Evolutionary conservation across 2,329 filamentous ascomycete species (phyloP).

Genomic region (Lachnellula arida): DNA sequence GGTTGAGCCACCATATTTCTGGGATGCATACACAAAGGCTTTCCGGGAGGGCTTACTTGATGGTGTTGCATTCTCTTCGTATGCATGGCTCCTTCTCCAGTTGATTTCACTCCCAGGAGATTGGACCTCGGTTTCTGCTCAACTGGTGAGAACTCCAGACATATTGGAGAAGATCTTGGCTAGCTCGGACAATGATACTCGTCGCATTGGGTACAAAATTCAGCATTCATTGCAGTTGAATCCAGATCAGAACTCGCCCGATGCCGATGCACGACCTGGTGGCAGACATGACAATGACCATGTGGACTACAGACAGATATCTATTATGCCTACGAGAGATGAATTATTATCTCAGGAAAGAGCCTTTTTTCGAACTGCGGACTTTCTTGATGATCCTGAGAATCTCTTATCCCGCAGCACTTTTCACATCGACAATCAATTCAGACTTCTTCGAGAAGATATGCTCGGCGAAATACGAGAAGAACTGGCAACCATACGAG

Average conservation of each 20-base stretch:
- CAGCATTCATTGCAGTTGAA: constrained; percentile 33
- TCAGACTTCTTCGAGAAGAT: constrained; percentile 66
- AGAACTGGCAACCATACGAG: constrained; percentile 49
- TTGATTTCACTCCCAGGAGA: constrained; percentile 36
- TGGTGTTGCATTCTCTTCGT: constrained; percentile 28
- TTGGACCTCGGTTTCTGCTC: constrained; percentile 20
- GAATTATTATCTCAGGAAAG: constrained; percentile 52
- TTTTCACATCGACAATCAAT: constrained; percentile 64
- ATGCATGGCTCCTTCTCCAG: constrained; percentile 41
- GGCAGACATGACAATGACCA: constrained; percentile 73
- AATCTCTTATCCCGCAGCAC: constrained; percentile 35
- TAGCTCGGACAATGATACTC: constrained; percentile 21
- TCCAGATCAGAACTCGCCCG: constrained; percentile 8
- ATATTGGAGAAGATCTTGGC: constrained; percentile 23
- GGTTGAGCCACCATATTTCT: constrained; percentile 47
- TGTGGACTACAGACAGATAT: constrained; percentile 53
- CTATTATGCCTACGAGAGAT: constrained; percentile 61
- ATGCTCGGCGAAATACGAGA: constrained; percentile 62
- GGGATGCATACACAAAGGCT: constrained; percentile 34
- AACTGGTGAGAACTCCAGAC: constrained; percentile 27
- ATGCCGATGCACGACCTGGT: constrained; percentile 41
- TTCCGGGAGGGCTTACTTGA: constrained; percentile 29
- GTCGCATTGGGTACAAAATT: constrained; percentile 39
- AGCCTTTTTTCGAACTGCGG: constrained; percentile 51
- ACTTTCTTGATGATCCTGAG: constrained; percentile 42